Evolutionary conservation across 1,139 yeast genomes (phyloP).

Genomic region (Saccharomycopsis crataegensis): DNA sequence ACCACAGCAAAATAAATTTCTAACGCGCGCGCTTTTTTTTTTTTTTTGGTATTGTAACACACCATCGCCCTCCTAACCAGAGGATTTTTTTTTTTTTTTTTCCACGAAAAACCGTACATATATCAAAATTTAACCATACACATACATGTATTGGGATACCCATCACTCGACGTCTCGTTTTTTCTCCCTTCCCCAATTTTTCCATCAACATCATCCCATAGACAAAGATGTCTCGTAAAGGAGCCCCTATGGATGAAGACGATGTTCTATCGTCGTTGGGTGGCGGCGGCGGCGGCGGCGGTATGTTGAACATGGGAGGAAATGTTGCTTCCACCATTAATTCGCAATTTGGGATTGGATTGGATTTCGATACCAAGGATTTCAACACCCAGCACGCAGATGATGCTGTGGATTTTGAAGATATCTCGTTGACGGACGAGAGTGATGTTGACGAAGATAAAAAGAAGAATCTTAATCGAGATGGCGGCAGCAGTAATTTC

Average conservation of each 20-base stretch:
- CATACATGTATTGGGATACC: no score
- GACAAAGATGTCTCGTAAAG: neutral
- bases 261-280: constrained; percentile 3
- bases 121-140: no score
- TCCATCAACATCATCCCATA: no score
- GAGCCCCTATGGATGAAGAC: constrained; percentile 1
- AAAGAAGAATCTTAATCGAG: constrained; percentile 14
- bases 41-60: no score
- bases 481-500: neutral
- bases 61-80: no score
- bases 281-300: neutral
- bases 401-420: constrained; percentile 93
- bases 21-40: no score
- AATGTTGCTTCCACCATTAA: constrained; percentile 15
- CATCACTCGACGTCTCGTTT: no score
- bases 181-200: no score
- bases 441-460: constrained; percentile 26
- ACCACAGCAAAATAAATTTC: no score
- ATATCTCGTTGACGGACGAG: constrained; percentile 91
- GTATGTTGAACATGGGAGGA: constrained; percentile 1
- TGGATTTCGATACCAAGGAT: constrained; percentile 18
- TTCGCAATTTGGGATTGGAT: constrained; percentile 15
- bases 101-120: no score
- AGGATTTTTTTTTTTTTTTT: no score
- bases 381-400: constrained; percentile 59